Base-by-base conservation (phyloP, 306 rosid species). In the Medicago arabica region DNA sequence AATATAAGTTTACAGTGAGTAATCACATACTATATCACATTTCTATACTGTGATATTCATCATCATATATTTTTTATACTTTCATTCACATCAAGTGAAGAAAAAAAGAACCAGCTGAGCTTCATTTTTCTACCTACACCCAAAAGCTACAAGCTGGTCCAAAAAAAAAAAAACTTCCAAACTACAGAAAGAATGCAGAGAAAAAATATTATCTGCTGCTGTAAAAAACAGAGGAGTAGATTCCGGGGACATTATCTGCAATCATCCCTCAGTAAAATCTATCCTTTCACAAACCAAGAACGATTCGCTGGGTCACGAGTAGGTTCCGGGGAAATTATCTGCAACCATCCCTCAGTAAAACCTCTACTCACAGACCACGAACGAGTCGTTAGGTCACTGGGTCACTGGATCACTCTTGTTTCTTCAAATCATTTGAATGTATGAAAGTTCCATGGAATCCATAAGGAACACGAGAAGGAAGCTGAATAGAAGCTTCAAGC, bases 361-460 rank as follows among this genome's bases (percentile, higher is more conserved):
- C 62, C 89, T 64, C 89, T 76, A 79, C 87, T 66, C 77, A 2
- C 55, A 75, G 40, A 13, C 8, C 53, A 18, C 9, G 23, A 54
- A 9, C 61, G 61, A 54, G 61, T 54, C 6, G 4, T 9, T 8
- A 25, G 8, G 25, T 53, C 12, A 16, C 12, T 2, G 11, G n/a
- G 58, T 21, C 63, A 60, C 4, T 55, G 4, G 8, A 2, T 55
- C 65, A 86, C 3, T 82, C 91, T 71, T 95, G 99, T 51, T 78
- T 89, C 82, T 50, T 70, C 61, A 95, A 69, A 59, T 90, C 93
- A 59, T 86, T 75, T 1, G 92, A 77, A 25, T 83, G 82, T 69
- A 92, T 89, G 81, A 95, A 95, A 10, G 98, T 95, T 15, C 99
- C 99, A 72, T 95, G 99, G 50, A 95, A 95, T 9, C 99, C 99